Evolutionary conservation across 768 basidiomycete genomes (phyloP).

Genomic region (Hygrophorus pudorinus): DNA sequence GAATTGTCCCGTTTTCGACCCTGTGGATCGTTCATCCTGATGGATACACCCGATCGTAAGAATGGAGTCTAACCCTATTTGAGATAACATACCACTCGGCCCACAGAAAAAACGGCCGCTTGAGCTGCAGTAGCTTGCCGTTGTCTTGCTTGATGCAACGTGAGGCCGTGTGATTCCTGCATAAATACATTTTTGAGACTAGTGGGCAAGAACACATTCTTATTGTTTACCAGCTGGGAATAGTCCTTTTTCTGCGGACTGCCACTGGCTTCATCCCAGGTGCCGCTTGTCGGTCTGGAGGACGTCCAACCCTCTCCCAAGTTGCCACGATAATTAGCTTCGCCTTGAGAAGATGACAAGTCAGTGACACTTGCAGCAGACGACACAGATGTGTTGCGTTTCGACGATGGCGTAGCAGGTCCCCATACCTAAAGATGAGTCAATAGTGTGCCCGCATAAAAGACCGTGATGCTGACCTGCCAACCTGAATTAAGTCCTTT

Average conservation of each 20-base stretch:
- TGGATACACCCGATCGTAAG: slow-evolving; percentile 9
- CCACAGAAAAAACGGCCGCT: slow-evolving; percentile 25
- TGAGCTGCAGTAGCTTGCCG: slow-evolving; percentile 33
- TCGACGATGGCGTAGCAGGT: slow-evolving; percentile 35
- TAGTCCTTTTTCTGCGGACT: slow-evolving; percentile 43
- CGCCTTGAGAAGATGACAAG: slow-evolving; percentile 32
- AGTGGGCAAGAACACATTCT: background rate
- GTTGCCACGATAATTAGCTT: slow-evolving; percentile 36
- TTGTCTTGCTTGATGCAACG: slow-evolving; percentile 35
- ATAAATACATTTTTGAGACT: background rate
- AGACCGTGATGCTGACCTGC: slow-evolving; percentile 39
- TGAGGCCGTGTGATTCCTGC: slow-evolving; percentile 35
- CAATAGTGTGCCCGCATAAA: slow-evolving; percentile 8
- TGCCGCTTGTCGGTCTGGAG: slow-evolving; percentile 40
- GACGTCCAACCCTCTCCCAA: slow-evolving; percentile 41
- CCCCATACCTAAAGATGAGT: slow-evolving; percentile 45
- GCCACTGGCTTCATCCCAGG: slow-evolving; percentile 49
- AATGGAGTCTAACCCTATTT: slow-evolving; percentile 4
- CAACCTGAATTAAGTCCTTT: slow-evolving; percentile 53
- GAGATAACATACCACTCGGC: slow-evolving; percentile 29
- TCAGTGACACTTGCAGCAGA: slow-evolving; percentile 47
- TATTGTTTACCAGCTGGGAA: slow-evolving; percentile 33
- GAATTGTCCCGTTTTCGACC: slow-evolving; percentile 36
- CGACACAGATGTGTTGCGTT: slow-evolving; percentile 53
- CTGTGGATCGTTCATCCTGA: slow-evolving; percentile 37